Evolutionary conservation across 352 stramenopile genomes (phyloP).

Genomic region (Globisporangium alternatum): DNA sequence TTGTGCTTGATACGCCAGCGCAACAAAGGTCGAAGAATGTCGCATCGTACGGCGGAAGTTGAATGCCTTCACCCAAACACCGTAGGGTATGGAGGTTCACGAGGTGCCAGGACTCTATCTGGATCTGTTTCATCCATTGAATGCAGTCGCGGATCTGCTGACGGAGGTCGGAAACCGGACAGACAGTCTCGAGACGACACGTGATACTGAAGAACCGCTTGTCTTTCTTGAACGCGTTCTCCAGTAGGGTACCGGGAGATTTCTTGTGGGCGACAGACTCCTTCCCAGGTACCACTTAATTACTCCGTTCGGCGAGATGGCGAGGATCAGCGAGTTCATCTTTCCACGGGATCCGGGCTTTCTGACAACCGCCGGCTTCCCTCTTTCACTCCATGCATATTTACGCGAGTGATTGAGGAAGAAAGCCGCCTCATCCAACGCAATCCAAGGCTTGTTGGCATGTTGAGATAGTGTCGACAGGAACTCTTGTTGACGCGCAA

Average conservation of each 20-base stretch:
- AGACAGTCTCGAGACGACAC: slow-evolving; percentile 17
- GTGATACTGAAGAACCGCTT: slow-evolving; percentile 14
- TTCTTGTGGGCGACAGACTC: slow-evolving; percentile 11
- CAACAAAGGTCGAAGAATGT: slow-evolving; percentile 20
- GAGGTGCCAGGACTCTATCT: slow-evolving; percentile 23
- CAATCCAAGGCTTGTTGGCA: slow-evolving; percentile 12
- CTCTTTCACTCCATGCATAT: slow-evolving; percentile 11
- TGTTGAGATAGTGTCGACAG: too few species aligned
- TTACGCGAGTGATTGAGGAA: slow-evolving; percentile 14
- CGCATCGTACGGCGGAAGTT: slow-evolving; percentile 15
- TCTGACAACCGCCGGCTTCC: slow-evolving; percentile 2
- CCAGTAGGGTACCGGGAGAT: slow-evolving; percentile 13
- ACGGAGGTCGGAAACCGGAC: slow-evolving; percentile 11
- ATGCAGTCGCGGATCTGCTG: slow-evolving; percentile 17
- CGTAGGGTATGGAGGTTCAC: slow-evolving; percentile 21
- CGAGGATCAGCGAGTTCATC: slow-evolving; percentile 11
- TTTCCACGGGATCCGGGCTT: background rate
- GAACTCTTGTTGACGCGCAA: too few species aligned
- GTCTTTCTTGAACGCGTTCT: slow-evolving; percentile 16
- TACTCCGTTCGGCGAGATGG: slow-evolving; percentile 9
- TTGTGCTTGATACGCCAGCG: slow-evolving; percentile 11
- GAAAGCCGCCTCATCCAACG: slow-evolving; percentile 16
- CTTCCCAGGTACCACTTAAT: slow-evolving; percentile 10
- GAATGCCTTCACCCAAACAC: slow-evolving; percentile 10
- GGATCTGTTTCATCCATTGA: slow-evolving; percentile 22